Evolutionary conservation across 1,284 basidiomycete genomes (phyloP), one percentile per base, ranked within the genome.

Genomic region (Erythrobasidium hasegawianum): DNA sequence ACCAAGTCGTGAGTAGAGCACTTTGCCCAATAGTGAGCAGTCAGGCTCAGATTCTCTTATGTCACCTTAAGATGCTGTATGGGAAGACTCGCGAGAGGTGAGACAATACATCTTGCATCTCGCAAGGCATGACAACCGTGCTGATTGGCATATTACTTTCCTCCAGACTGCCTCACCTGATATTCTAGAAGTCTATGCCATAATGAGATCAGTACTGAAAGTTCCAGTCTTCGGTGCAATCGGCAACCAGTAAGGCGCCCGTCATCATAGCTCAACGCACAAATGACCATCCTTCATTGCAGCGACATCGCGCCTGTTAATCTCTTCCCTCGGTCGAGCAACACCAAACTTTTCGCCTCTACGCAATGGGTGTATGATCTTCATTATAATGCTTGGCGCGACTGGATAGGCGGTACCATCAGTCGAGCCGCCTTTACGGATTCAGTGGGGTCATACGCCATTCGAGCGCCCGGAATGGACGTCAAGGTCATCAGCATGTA

Each of bases 1-100:
- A 4, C 79, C 85, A 9, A 84, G 84, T 78, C 82, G 83, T 82
- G 64, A 54, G 76, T 74, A 3, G 27, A 16, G 11, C 41, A 39
- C n/a, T 33, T 50, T 14, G 33, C n/a, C 26, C 13, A 43, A 22
- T 41, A 22, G 2, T 20, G 20, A 20, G 27, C 33, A 13, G 9
- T 41, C 1, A 10, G 18, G 47, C 11, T n/a, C 29, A 38, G 39
- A 64, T 7, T 18, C n/a, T 14, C 5, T 39, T 11, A 2, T 27
- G 14, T 38, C 13, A 27, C 18, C 20, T 47, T 8, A 47, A 71
- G 70, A 72, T 49, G 69, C 71, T 13, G 71, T 72, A 8, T 72
- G 71, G 71, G 69, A 62, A 13, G 70, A 70, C 11, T 59, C 69
- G 7, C 57, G 65, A 38, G 61, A 67, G 43, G 43, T 47, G 14